Conservation (phyloP, 768 basidiomycete genomes). For the Butyriboletus loyo region DNA sequence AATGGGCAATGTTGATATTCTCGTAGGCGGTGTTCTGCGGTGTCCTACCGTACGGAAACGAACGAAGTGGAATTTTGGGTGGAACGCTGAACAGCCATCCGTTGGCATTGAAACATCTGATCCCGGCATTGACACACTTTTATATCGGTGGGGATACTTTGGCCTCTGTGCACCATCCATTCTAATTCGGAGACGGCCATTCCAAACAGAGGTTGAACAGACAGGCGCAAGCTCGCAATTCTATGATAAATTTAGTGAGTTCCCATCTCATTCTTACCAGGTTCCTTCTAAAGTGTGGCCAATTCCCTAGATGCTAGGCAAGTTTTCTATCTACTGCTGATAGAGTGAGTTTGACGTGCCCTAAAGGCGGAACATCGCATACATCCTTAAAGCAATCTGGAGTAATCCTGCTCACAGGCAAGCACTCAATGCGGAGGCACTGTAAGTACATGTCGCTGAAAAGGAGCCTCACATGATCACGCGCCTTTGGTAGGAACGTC, state of each 20-base stretch:
- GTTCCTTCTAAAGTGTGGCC: constrained; percentile 6
- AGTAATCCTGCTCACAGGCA: constrained; percentile 85
- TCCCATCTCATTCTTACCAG: background rate
- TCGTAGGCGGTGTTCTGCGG: constrained; percentile 71
- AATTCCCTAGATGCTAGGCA: constrained; percentile 49
- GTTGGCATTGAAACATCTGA: constrained; percentile 82
- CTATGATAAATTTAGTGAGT: constrained; percentile 95
- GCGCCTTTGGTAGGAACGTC: constrained; percentile 54
- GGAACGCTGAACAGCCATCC: constrained; percentile 81
- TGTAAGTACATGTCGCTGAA: constrained; percentile 42
- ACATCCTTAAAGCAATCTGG: constrained; percentile 89
- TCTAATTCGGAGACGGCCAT: constrained; percentile 1
- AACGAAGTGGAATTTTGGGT: constrained; percentile 72
- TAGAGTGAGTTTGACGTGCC: constrained; percentile 10
- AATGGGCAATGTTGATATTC: constrained; percentile 1
- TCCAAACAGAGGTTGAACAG: constrained; percentile 81
- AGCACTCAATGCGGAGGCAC: constrained; percentile 76
- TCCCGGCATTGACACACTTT: constrained; percentile 89
- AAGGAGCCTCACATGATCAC: background rate
- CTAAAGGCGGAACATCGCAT: constrained; percentile 78
- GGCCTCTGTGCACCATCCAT: background rate
- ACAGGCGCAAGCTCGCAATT: constrained; percentile 98
- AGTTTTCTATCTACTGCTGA: constrained; percentile 8
- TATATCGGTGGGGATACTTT: constrained; percentile 70
- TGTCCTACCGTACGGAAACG: constrained; percentile 61